Evolutionary conservation across 2,329 filamentous ascomycete species (phyloP).

Genomic region (Fusarium chaquense): DNA sequence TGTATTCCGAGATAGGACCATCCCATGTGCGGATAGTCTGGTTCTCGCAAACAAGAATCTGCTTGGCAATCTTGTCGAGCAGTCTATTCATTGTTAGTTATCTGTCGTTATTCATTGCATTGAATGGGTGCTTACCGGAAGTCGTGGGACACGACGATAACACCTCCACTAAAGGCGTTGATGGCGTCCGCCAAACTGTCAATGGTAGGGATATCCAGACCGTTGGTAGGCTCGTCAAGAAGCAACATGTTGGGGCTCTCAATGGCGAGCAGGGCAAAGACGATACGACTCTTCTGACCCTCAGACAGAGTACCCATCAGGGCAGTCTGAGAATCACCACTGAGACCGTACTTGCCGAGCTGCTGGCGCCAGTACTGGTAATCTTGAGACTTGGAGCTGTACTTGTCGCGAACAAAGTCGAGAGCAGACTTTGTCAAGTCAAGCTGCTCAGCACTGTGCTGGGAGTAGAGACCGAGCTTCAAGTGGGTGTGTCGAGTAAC

Average conservation of each 20-base stretch:
- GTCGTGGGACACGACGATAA: conserved; percentile 98
- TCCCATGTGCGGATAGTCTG: conserved; percentile 92
- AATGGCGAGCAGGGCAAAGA: conserved; percentile 95
- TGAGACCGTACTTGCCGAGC: conserved; percentile 93
- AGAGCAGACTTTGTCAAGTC: conserved; percentile 97
- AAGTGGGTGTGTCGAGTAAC: conserved; percentile 96
- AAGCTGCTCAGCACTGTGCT: conserved; percentile 98
- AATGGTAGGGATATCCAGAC: conserved; percentile 98
- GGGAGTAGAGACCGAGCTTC: conserved; percentile 97
- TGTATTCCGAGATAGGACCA: conserved; percentile 92
- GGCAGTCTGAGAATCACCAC: conserved; percentile 92
- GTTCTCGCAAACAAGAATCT: conserved; percentile 99
- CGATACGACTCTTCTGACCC: conserved; percentile 97
- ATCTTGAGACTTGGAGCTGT: conserved; percentile 88
- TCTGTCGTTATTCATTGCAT: neutral
- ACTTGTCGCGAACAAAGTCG: conserved; percentile 98
- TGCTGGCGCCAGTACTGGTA: conserved; percentile 99
- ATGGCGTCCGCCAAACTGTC: conserved; percentile 98
- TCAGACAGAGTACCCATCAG: conserved; percentile 98
- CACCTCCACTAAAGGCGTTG: conserved; percentile 95
- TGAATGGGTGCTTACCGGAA: conserved; percentile 78
- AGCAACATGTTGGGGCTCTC: conserved; percentile 97
- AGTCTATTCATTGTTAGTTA: conserved; percentile 67
- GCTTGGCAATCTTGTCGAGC: conserved; percentile 99
- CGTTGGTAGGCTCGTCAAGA: conserved; percentile 98